Evolutionary conservation across 2,329 filamentous ascomycete species (phyloP), one percentile per base, ranked within the genome.

Genomic region (Podosphaera xanthii): DNA sequence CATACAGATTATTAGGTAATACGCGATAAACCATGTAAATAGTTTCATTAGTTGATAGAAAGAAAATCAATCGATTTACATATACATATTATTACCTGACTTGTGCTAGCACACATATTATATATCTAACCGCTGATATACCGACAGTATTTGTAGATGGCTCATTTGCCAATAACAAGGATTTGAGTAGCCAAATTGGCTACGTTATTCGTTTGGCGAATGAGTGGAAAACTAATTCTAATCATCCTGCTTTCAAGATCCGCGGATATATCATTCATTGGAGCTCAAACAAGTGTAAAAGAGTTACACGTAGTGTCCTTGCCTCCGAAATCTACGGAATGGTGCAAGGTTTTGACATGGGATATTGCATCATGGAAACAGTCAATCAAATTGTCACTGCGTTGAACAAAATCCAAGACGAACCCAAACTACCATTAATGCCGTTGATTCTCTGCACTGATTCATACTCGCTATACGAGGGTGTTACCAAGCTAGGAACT

Each of bases 271-370:
- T 57, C 10, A 36, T 57, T 36, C 36, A 57, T 30, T 57, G 55
- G 55, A 40, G 33, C 38, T 57, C 36, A 5, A 40, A 12, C 5
- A 57, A 57, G 33, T 57, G 55, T 30, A 62, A 59, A 36, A 36
- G 59, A 33, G 59, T 64, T 35, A 63, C 57, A 2, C 22, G 53
- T 10, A 63, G 59, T 44, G 55, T 64, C 9, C 60, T 22, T 22
- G 22, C 1, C 22, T 22, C 22, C 22, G 22, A 22, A 22, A 22
- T 22, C 22, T 22, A 22, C 33, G 55, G 36, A 0, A 61, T 62
- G 49, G 46, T 60, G 6, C 12, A 4, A 2, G 59, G 60, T 10
- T 46, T 62, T 22, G 58, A 63, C 44, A 59, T 61, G 10, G 53
- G 8, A 30, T 31, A 38, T 5, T 58, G 54, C 3, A 50, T 60